These are phyloP conservation scores for Bryoerythrophyllum caledonicum DNA, from an alignment of 225 moss, liverwort and hornwort species.

Conservation along the genomic window DNA sequence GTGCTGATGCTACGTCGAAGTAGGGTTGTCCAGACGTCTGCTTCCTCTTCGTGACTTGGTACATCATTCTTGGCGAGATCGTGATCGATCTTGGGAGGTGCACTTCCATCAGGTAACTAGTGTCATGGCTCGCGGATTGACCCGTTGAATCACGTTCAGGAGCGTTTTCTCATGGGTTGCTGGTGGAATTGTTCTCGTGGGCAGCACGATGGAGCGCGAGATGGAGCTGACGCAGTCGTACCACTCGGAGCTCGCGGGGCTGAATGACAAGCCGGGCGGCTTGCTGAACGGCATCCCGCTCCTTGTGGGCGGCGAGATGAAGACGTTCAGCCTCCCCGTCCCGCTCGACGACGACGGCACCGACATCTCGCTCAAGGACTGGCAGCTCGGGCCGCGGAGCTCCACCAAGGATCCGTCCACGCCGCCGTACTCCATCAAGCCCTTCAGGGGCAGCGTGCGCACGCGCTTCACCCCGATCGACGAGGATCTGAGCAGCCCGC, in stretches of 20 bases:
- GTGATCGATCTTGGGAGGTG: not conserved
- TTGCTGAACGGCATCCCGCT: conserved; percentile 37
- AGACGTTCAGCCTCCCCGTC: conserved; percentile 36
- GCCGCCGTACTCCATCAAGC: conserved; percentile 34
- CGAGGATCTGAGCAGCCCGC: conserved; percentile 43
- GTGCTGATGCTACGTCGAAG: conserved; percentile 11
- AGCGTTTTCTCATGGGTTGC: too few relatives aligned
- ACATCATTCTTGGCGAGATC: too few relatives aligned
- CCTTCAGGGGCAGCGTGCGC: conserved; percentile 49
- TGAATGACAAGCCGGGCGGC: conserved; percentile 16
- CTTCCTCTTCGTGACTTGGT: too few relatives aligned
- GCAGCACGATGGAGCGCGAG: conserved; percentile 40
- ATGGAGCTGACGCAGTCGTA: conserved; percentile 52
- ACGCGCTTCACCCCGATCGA: conserved; percentile 46
- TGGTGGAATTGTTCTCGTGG: too few relatives aligned
- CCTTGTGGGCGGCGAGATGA: conserved; percentile 36
- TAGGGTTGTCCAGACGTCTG: not conserved
- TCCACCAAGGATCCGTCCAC: not conserved
- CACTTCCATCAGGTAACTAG: not conserved
- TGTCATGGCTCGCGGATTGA: too few relatives aligned
- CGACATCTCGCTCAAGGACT: conserved; percentile 54
- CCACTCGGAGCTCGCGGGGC: conserved; percentile 25
- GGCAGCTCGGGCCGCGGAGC: conserved; percentile 37
- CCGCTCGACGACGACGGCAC: conserved; percentile 50
- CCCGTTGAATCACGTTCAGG: too few relatives aligned